Conservation (phyloP, 2,329 filamentous ascomycete genomes). For the Pseudogymnoascus sp. region DNA sequence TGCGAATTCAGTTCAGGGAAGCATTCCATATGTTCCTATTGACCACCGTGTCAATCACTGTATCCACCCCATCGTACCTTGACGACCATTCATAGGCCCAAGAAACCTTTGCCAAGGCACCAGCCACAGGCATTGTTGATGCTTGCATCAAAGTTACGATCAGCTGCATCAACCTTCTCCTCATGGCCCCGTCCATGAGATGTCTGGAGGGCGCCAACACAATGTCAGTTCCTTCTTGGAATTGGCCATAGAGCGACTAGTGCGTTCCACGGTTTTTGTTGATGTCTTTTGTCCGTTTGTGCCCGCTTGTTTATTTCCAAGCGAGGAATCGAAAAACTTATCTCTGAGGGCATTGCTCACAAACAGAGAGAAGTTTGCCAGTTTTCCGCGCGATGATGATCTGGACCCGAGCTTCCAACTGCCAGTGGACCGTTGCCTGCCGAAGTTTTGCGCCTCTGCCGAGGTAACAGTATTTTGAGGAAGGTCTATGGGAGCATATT, state of each 20-base stretch:
- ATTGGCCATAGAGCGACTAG: constrained; percentile 22
- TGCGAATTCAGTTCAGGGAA: constrained; percentile 24
- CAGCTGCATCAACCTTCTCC: constrained; percentile 62
- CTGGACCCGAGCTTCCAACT: background rate
- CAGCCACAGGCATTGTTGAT: constrained; percentile 40
- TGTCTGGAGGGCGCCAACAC: constrained; percentile 27
- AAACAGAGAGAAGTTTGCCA: constrained; percentile 59
- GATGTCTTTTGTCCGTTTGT: constrained; percentile 89
- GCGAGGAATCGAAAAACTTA: constrained; percentile 90
- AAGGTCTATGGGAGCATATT: background rate
- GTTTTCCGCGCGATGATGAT: constrained; percentile 19
- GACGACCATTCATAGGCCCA: constrained; percentile 30
- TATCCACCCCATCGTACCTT: constrained; percentile 38
- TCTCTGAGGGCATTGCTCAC: constrained; percentile 80
- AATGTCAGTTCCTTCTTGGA: constrained; percentile 21
- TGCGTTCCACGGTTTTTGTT: constrained; percentile 71
- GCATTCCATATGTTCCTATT: constrained; percentile 39
- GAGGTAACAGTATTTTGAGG: constrained; percentile 14
- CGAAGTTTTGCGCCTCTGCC: constrained; percentile 12
- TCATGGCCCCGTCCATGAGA: constrained; percentile 28
- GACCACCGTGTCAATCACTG: constrained; percentile 34
- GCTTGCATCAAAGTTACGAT: constrained; percentile 44
- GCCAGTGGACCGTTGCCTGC: constrained; percentile 19
- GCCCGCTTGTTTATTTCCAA: constrained; percentile 49
- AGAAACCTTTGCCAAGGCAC: constrained; percentile 45